Percentiles rank a stretch among this genome's conserved stretches.
Conservation (phyloP, 345 rosid species). For the Triadica sebifera region DNA sequence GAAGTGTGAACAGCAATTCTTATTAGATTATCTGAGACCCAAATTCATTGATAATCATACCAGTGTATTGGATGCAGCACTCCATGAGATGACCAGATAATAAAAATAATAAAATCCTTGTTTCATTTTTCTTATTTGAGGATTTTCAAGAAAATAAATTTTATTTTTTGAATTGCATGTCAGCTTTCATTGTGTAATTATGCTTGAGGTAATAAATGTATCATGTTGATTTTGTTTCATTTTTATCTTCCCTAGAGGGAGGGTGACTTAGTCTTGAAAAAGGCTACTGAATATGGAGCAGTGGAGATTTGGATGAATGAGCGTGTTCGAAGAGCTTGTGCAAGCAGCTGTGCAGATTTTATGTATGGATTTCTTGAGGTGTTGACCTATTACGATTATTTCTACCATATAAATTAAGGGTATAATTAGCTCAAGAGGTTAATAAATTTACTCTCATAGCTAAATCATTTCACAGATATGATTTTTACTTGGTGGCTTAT, state of each 20-base stretch:
- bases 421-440: slow-evolving; percentile 23
- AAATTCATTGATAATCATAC: neutral
- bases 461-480: neutral
- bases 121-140: neutral
- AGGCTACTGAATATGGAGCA: slow-evolving; percentile 94
- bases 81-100: neutral
- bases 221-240: slow-evolving; percentile 9
- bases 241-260: slow-evolving; percentile 39
- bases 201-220: neutral
- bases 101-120: neutral
- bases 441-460: slow-evolving; percentile 5
- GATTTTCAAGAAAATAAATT: neutral
- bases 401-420: slow-evolving; percentile 34
- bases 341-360: slow-evolving; percentile 90
- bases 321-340: slow-evolving; percentile 94
- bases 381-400: slow-evolving; percentile 33
- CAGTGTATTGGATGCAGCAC: neutral
- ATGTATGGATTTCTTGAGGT: slow-evolving; percentile 91
- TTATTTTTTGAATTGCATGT: neutral
- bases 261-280: slow-evolving; percentile 86
- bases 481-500: slow-evolving; percentile 15
- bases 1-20: neutral
- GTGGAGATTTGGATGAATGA: slow-evolving; percentile 99
- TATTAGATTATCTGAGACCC: neutral
- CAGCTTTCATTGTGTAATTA: neutral